These are phyloP conservation scores for Meripilus lineatus DNA, from an alignment of 1,284 basidiomycete genomes.

Conservation along the genomic window DNA sequence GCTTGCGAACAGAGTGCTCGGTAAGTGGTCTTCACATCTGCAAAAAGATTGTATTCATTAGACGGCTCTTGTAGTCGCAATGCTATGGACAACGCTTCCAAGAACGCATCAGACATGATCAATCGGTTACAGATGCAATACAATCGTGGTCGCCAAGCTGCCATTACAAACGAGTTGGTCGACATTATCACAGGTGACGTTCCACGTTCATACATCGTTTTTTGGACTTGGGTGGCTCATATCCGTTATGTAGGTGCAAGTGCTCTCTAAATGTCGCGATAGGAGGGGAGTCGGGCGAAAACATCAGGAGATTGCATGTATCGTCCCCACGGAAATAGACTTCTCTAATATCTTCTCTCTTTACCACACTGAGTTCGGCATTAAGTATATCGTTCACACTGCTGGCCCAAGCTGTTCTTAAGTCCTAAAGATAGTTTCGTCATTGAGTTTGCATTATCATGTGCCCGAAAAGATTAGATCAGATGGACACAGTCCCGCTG, in stretches of 20 bases:
- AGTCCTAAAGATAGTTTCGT: too few relatives aligned
- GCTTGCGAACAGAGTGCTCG: constrained; percentile 92
- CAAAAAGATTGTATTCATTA: constrained; percentile 3
- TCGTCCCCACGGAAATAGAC: too few relatives aligned
- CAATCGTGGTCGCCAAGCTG: constrained; percentile 99
- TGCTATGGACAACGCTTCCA: constrained; percentile 99
- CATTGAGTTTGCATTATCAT: too few relatives aligned
- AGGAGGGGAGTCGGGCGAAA: too few relatives aligned
- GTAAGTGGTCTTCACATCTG: constrained; percentile 37
- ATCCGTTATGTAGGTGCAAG: constrained; percentile 6
- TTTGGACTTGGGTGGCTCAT: not conserved
- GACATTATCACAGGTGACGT: constrained; percentile 87
- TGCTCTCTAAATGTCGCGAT: constrained; percentile 13
- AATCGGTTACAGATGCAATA: constrained; percentile 84
- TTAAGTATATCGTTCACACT: too few relatives aligned
- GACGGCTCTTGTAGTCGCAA: constrained; percentile 69
- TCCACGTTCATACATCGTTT: not conserved
- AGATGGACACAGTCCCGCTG: too few relatives aligned
- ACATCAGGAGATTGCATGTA: too few relatives aligned
- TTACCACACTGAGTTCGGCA: too few relatives aligned
- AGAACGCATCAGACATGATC: constrained; percentile 97
- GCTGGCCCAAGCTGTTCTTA: too few relatives aligned
- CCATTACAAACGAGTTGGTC: constrained; percentile 94
- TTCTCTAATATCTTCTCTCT: too few relatives aligned
- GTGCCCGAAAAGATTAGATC: too few relatives aligned